Conservation (phyloP, 495 filamentous ascomycete genomes). For the Chaetomidium leptoderma region DNA sequence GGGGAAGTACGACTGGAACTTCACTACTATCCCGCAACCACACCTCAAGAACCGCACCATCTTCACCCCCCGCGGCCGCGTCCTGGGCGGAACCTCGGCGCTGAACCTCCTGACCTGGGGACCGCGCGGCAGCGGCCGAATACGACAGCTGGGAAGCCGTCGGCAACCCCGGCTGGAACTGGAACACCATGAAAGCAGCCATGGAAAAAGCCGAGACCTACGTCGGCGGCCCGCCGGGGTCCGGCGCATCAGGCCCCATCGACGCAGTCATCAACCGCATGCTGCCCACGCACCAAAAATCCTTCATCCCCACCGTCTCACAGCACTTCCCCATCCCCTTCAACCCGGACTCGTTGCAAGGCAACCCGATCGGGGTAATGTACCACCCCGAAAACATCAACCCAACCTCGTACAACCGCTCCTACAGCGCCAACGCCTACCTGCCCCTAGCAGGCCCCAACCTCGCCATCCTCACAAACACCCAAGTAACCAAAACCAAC, state of each 20-base stretch:
- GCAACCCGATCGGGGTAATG: slow-evolving; percentile 37
- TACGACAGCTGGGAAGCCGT: slow-evolving; percentile 57
- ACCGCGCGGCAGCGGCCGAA: slow-evolving; percentile 49
- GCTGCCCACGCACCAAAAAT: slow-evolving; percentile 26
- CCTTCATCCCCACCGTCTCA: slow-evolving; percentile 30
- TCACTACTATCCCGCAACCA: slow-evolving; percentile 44
- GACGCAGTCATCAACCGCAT: slow-evolving; percentile 33
- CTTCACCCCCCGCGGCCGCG: slow-evolving; percentile 44
- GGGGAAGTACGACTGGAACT: slow-evolving; percentile 49
- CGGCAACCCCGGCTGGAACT: slow-evolving; percentile 53
- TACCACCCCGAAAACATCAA: slow-evolving; percentile 40
- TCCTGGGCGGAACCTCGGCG: slow-evolving; percentile 44
- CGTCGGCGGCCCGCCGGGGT: background rate
- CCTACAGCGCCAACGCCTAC: slow-evolving; percentile 35
- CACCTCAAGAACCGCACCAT: slow-evolving; percentile 33
- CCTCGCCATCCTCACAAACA: slow-evolving; percentile 23
- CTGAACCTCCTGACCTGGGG: slow-evolving; percentile 49
- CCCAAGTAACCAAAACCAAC: slow-evolving; percentile 24
- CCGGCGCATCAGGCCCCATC: slow-evolving; percentile 30
- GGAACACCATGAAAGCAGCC: slow-evolving; percentile 39
- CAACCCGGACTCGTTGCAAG: slow-evolving; percentile 36
- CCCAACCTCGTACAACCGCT: slow-evolving; percentile 33
- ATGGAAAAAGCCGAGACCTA: slow-evolving; percentile 21
- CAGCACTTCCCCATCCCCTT: slow-evolving; percentile 28
- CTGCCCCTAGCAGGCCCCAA: slow-evolving; percentile 24